Base-by-base conservation (phyloP, 2,329 filamentous ascomycete species). In the Fusarium nodosum region DNA sequence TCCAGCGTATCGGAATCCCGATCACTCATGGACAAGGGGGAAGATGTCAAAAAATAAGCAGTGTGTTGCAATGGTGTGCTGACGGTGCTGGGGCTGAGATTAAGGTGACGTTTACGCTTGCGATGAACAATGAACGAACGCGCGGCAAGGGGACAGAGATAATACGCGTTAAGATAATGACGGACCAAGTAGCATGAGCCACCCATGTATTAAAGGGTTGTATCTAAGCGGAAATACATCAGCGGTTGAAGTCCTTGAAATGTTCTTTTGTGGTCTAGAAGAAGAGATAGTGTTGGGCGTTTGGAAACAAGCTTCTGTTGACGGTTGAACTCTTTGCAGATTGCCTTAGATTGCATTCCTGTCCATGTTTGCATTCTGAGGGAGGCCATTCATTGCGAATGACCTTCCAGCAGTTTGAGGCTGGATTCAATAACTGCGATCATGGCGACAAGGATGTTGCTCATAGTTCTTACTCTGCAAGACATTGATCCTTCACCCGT, bases 31-130 rank as follows among this genome's bases (percentile, higher is more conserved):
- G 18, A 16, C 48, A 52, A 39, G 44, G 44, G 28, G 44, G 11
- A 30, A 15, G 15, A 42, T 13, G 42, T 46, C 4, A 18, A 34
- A 34, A 33, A 15, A 44, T 46, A 46, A 46, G 42, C 42, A 15
- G 44, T 31, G 44, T n/a, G n/a, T 46, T 31, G n/a, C 44, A 46
- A 31, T 20, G 26, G 13, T 20, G 31, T 10, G 47, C 47, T 51
- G 47, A 51, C 47, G 39, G 48, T 28, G n/a, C 48, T 51, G 48
- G 24, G 34, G 34, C 24, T 52, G 34, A 46, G 44, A 46, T 46
- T 46, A 33, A 30, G n/a, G 44, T 31, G 44, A 46, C 44, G 44
- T 46, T 46, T 22, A 31, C 28, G n/a, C 28, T 13, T 44, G 24
- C 10, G 15, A 44, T 26, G 24, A 44, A 26, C 16, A 28, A 46